Conservation (phyloP, 768 basidiomycete species). For the Phlebiopsis flavidoalba region DNA sequence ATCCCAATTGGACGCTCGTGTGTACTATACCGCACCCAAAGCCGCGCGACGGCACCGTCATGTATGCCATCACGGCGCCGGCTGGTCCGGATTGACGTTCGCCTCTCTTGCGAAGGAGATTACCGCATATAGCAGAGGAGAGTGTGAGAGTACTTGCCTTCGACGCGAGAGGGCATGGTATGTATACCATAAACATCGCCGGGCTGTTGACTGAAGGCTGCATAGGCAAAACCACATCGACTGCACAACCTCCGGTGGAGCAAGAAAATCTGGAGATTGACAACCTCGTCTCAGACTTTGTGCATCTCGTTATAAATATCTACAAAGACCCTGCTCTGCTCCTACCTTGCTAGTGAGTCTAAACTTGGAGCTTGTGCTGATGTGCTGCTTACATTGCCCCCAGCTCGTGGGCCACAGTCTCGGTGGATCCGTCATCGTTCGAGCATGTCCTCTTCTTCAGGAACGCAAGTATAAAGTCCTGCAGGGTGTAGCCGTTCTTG, state of each 20-base stretch:
- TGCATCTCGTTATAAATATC: constrained; percentile 59
- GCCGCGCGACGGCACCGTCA: constrained; percentile 52
- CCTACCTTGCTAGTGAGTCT: constrained; percentile 70
- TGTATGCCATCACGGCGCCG: constrained; percentile 96
- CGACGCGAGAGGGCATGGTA: constrained; percentile 91
- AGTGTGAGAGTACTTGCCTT: constrained; percentile 77
- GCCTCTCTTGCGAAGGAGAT: constrained; percentile 88
- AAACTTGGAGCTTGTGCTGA: background rate
- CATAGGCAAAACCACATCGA: constrained; percentile 62
- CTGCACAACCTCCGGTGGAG: constrained; percentile 21
- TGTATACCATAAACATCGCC: background rate
- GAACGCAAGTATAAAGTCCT: constrained; percentile 61
- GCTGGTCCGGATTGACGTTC: constrained; percentile 86
- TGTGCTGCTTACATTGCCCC: background rate
- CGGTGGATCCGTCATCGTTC: constrained; percentile 87
- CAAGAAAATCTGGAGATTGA: constrained; percentile 65
- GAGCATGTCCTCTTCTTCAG: constrained; percentile 62
- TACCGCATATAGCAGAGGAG: constrained; percentile 49
- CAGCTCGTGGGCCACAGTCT: constrained; percentile 94
- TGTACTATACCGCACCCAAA: constrained; percentile 78
- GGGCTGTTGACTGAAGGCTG: background rate
- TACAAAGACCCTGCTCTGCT: constrained; percentile 59
- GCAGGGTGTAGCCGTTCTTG: constrained; percentile 74
- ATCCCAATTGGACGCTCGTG: constrained; percentile 63
- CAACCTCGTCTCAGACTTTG: constrained; percentile 68